phyloP scores from a whole-genome alignment of 805 yeast species.

The Yamadazyma laniorum region DNA sequence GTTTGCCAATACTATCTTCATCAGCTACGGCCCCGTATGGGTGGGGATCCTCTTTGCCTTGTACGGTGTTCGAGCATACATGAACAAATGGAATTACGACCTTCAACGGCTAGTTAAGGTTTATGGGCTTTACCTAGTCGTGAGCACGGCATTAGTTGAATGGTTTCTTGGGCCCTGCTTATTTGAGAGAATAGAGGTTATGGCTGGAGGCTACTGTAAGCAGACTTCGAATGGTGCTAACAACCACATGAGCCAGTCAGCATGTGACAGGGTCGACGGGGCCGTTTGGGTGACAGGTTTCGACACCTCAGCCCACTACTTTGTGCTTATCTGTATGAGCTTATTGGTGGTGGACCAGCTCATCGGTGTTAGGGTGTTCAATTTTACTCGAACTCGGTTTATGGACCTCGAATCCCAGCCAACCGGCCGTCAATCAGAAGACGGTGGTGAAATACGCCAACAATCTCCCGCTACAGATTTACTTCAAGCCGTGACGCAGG shows the following conservation, averaged over 20 bases:
- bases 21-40: constrained; percentile 5
- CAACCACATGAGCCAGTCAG: background rate
- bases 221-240: background rate
- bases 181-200: constrained; percentile 6
- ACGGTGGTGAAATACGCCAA: no score
- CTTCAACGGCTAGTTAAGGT: background rate
- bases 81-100: background rate
- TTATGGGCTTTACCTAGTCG: background rate
- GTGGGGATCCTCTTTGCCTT: constrained; percentile 1
- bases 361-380: background rate
- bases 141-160: background rate
- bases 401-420: no score
- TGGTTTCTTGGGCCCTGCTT: constrained; percentile 10
- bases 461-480: no score
- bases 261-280: constrained; percentile 2
- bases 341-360: constrained; percentile 2
- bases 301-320: constrained; percentile 9
- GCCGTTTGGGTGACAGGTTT: constrained; percentile 4
- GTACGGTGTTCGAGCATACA: background rate
- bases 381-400: no score
- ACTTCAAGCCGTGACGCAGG: background rate
- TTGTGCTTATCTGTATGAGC: constrained; percentile 3
- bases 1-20: constrained; percentile 1
- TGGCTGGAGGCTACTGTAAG: constrained; percentile 4
- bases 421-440: no score